phyloP scores from a whole-genome alignment of 306 rosid genomes.

The Sicyos baderoa region DNA sequence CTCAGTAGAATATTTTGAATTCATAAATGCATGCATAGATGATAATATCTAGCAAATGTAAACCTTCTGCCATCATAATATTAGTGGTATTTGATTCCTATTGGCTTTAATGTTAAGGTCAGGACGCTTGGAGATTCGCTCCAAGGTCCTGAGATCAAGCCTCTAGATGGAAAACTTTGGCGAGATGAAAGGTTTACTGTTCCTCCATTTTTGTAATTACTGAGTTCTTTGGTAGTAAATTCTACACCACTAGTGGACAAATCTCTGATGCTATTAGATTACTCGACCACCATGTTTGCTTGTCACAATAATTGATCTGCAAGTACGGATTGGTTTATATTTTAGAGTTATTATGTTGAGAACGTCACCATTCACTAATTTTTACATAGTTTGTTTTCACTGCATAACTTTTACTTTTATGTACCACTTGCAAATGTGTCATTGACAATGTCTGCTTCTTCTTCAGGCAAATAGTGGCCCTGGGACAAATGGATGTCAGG shows the following conservation, averaged over 20 bases:
- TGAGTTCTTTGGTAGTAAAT: not conserved
- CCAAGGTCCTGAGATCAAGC: not conserved
- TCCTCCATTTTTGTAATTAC: too few species aligned
- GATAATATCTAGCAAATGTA: not conserved
- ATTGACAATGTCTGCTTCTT: conserved; percentile 9
- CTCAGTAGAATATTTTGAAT: not conserved
- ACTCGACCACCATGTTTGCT: not conserved
- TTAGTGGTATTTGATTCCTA: not conserved
- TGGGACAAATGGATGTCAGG: conserved; percentile 89
- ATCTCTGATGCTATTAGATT: not conserved
- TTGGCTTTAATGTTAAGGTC: not conserved
- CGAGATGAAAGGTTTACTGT: not conserved
- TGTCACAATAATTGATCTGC: not conserved
- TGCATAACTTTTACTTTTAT: not conserved
- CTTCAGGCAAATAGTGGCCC: conserved; percentile 92
- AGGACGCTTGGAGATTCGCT: not conserved
- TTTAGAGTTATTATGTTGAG: not conserved
- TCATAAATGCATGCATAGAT: not conserved
- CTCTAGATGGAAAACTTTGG: not conserved
- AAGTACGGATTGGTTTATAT: not conserved
- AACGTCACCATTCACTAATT: not conserved
- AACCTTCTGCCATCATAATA: conserved; percentile 1
- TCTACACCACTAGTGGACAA: not conserved
- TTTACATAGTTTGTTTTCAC: not conserved
- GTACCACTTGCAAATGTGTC: not conserved